Base-by-base conservation (phyloP, 1,284 basidiomycete genomes). In the Golubevia pallescens region DNA sequence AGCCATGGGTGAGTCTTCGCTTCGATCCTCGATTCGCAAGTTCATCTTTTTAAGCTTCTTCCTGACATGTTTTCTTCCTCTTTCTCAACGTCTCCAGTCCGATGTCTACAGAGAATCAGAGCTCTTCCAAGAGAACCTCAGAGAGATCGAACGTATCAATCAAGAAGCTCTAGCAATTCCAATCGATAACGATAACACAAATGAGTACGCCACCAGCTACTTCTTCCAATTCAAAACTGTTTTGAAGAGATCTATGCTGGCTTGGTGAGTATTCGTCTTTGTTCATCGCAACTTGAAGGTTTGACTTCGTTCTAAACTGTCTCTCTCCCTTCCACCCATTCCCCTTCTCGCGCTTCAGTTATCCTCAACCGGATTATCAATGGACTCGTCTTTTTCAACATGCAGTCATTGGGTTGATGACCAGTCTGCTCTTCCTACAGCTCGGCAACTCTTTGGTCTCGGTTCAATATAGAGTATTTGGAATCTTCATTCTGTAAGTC, bases 311-410 rank as follows among this genome's bases (percentile, higher is more conserved):
- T n/a, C n/a, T n/a, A n/a, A n/a, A n/a, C n/a, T n/a, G n/a, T n/a
- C n/a, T n/a, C n/a, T n/a, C n/a, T n/a, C n/a, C n/a, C n/a, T n/a
- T n/a, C n/a, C n/a, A n/a, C n/a, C n/a, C n/a, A n/a, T n/a, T n/a
- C n/a, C n/a, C n/a, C n/a, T n/a, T n/a, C n/a, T n/a, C n/a, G n/a
- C n/a, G n/a, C n/a, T n/a, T n/a, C n/a, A n/a, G n/a, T n/a, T n/a
- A n/a, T n/a, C n/a, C n/a, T 16, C 74, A 77, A 53, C 78, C 78
- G 6, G 58, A 66, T 56, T 80, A 79, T 71, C 77, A 79, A 68
- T 80, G 72, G 69, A 80, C 78, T 2, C 78, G 78, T 57, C 67
- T 80, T 67, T 71, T 78, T 71, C 77, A 78, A 62, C 78, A 80
- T 63, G 20, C 74, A 4, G 77, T 68, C 10, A 75, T 80, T 21